Evolutionary conservation across 129 eudicot genomes (phyloP), one percentile per base, ranked within the genome.

Genomic region (Flaveria sonorensis): DNA sequence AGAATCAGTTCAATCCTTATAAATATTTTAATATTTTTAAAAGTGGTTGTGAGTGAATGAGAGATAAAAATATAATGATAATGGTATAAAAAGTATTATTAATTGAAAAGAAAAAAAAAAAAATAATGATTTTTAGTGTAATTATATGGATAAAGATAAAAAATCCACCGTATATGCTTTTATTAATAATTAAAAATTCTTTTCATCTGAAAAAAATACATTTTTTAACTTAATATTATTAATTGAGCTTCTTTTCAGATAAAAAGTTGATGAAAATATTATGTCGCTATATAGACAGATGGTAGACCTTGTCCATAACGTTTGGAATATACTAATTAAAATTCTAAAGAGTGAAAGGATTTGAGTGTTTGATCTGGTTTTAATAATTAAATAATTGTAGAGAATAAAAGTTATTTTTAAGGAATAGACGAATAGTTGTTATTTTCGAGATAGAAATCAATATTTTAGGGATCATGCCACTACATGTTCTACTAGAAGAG

Each of bases 251-350:
- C 69, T 63, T 63, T 40, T 30, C 45, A 62, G 18, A 4, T 62
- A 56, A 20, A 56, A 56, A 10, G 14, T 56, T 26, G n/a, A 61
- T 61, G 28, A 30, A 61, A 12, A 61, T 21, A 57, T 20, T 18
- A 57, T 57, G 6, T 57, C 21, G 30, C 10, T 57, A 56, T 43
- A 21, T 30, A 59, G 15, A 77, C 32, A 45, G 42, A 42, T 57
- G 70, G 20, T 70, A 78, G 63, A 78, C 70, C 51, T 78, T 78
- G 77, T 78, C 70, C 14, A 26, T 78, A 10, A 18, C 39, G 9
- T 45, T 70, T 59, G 82, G 62, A 78, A 11, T 56, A 28, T 56
- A 68, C 32, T 56, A 14, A 63, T 32, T 32, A 51, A 9, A n/a
- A 30, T 21, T 36, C 7, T 36, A 36, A 6, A 4, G 40, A 36